Evolutionary conservation across 164 flowering plant genomes (phyloP).

Genomic region (Vitis labrusca): DNA sequence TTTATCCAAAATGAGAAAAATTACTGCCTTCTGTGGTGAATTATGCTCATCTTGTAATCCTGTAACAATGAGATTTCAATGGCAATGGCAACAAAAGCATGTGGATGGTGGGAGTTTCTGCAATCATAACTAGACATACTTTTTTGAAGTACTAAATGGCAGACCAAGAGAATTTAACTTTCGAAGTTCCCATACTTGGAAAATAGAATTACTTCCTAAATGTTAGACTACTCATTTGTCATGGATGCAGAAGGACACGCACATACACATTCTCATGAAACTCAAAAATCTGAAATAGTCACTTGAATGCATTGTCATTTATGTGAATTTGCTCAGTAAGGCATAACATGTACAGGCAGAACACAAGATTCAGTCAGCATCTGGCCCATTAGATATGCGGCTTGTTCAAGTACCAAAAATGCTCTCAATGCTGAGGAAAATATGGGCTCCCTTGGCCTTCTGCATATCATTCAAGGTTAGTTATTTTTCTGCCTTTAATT

Average conservation of each 20-base stretch:
- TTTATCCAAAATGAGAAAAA: background rate
- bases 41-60: background rate
- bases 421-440: slow-evolving; percentile 71
- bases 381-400: slow-evolving; percentile 87
- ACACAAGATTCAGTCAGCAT: slow-evolving; percentile 92
- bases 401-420: slow-evolving; percentile 90
- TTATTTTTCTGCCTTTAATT: too few species aligned
- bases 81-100: background rate
- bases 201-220: background rate
- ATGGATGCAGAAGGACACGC: background rate
- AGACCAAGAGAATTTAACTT: background rate
- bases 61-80: background rate
- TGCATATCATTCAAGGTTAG: slow-evolving; percentile 39
- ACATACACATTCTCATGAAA: background rate
- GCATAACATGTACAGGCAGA: slow-evolving; percentile 44
- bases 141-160: background rate
- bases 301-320: background rate
- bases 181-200: background rate
- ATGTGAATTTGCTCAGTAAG: background rate
- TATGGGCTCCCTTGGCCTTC: slow-evolving; percentile 84
- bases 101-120: background rate
- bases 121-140: background rate
- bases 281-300: background rate
- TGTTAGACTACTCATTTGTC: background rate
- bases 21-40: background rate